These are phyloP conservation scores for Penicillium vulpinum DNA, from an alignment of 2,329 filamentous ascomycete genomes.

Conservation along the genomic window DNA sequence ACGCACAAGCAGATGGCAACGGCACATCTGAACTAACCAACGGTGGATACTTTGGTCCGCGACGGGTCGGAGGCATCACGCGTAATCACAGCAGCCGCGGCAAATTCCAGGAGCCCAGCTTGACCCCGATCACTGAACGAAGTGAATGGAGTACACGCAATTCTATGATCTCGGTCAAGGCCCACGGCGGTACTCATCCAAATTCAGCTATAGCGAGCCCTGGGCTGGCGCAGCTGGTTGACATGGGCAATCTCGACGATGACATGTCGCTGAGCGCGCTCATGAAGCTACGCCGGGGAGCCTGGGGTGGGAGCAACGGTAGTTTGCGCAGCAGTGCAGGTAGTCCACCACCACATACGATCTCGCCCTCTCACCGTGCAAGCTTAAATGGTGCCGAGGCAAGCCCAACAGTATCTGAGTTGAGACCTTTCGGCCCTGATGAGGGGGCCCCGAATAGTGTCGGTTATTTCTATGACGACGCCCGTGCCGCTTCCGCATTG, in stretches of 20 bases:
- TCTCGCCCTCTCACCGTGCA: constrained; percentile 34
- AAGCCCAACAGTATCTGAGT: constrained; percentile 27
- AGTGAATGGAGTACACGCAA: constrained; percentile 96
- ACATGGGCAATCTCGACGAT: constrained; percentile 59
- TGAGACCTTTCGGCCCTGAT: constrained; percentile 10
- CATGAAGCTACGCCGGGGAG: constrained; percentile 69
- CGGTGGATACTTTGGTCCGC: constrained; percentile 85
- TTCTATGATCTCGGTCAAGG: constrained; percentile 73
- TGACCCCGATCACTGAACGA: constrained; percentile 94
- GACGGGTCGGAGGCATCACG: constrained; percentile 61
- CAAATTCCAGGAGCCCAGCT: constrained; percentile 79
- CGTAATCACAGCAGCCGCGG: constrained; percentile 72
- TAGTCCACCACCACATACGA: constrained; percentile 44
- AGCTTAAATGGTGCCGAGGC: constrained; percentile 39
- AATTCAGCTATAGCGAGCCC: constrained; percentile 64
- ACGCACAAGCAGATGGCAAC: constrained; percentile 60
- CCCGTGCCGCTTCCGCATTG: constrained; percentile 14
- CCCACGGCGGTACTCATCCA: constrained; percentile 51
- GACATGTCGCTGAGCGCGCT: constrained; percentile 74
- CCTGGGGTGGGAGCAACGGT: constrained; percentile 78
- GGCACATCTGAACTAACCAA: constrained; percentile 64
- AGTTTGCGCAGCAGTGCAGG: constrained; percentile 61
- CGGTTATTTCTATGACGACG: constrained; percentile 15
- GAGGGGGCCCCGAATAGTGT: constrained; percentile 10
- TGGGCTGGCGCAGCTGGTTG: constrained; percentile 73